Conservation (phyloP, 768 basidiomycete species). For the Lactarius hengduanensis region DNA sequence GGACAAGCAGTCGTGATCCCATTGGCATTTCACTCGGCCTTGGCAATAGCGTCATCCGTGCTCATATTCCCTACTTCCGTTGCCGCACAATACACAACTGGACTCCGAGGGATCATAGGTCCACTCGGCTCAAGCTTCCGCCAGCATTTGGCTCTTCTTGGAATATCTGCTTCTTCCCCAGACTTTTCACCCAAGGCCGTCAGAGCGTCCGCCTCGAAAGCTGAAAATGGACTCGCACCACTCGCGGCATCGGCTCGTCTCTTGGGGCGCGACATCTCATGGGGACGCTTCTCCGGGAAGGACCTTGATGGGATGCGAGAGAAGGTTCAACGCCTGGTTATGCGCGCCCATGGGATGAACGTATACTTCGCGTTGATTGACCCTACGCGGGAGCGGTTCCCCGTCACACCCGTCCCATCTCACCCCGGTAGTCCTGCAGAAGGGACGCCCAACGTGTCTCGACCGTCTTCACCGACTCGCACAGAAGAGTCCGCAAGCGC, state of each 20-base stretch:
- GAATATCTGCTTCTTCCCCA: conserved; percentile 41
- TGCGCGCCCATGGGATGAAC: conserved; percentile 59
- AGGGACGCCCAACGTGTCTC: conserved; percentile 17
- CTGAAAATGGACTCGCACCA: conserved; percentile 52
- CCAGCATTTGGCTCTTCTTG: conserved; percentile 48
- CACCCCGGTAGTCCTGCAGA: conserved; percentile 16
- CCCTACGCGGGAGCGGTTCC: conserved; percentile 55
- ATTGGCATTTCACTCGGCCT: conserved; percentile 54
- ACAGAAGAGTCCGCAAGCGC: conserved; percentile 32
- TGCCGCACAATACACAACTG: conserved; percentile 55
- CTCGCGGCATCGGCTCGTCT: conserved; percentile 53
- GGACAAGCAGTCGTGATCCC: conserved; percentile 57
- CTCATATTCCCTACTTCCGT: conserved; percentile 63
- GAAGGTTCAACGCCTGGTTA: conserved; percentile 49
- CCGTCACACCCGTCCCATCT: conserved; percentile 22
- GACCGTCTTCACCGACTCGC: conserved; percentile 19
- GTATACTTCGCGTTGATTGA: conserved; percentile 65
- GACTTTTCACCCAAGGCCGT: conserved; percentile 42
- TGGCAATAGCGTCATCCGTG: conserved; percentile 52
- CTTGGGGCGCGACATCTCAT: conserved; percentile 58
- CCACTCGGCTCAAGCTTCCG: conserved; percentile 48
- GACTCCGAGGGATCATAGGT: conserved; percentile 47
- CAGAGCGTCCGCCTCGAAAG: conserved; percentile 37
- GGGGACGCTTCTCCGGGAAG: conserved; percentile 54
- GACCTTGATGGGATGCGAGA: conserved; percentile 55